These are phyloP conservation scores for Aureobasidium musti DNA, from an alignment of 2,329 filamentous ascomycete species.

Conservation along the genomic window DNA sequence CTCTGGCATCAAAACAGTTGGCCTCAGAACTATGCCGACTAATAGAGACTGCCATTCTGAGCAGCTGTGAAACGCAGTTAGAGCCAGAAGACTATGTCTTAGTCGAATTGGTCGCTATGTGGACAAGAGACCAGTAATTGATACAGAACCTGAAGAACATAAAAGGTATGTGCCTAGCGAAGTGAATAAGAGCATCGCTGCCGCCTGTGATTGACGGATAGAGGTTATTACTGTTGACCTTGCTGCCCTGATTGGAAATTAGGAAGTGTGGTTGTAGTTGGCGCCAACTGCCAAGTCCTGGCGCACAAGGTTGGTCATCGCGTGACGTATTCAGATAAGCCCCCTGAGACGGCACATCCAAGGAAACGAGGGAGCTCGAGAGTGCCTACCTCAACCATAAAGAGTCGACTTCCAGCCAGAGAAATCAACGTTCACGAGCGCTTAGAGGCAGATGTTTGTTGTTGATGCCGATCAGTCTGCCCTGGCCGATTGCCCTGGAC, in stretches of 20 bases:
- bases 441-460: not conserved
- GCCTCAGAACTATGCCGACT: not conserved
- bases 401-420: not conserved
- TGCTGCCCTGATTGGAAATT: not conserved
- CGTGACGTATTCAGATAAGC: constrained; percentile 2
- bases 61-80: not conserved
- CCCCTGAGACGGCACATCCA: not conserved
- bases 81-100: not conserved
- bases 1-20: not conserved
- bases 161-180: too few relatives aligned
- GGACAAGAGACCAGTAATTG: not conserved
- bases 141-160: not conserved
- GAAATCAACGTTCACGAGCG: not conserved
- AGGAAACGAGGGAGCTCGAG: not conserved
- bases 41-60: not conserved
- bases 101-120: not conserved
- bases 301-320: not conserved
- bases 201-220: not conserved
- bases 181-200: not conserved
- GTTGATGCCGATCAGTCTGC: not conserved
- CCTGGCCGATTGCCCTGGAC: not conserved
- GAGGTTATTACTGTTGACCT: not conserved
- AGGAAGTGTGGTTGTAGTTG: not conserved
- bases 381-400: not conserved
- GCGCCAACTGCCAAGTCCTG: constrained; percentile 1